A percentile compares a stretch with the other conserved stretches of the same genome.
These are phyloP conservation scores for Clausena lansium DNA, from an alignment of 345 rosid species.

Conservation along the genomic window DNA sequence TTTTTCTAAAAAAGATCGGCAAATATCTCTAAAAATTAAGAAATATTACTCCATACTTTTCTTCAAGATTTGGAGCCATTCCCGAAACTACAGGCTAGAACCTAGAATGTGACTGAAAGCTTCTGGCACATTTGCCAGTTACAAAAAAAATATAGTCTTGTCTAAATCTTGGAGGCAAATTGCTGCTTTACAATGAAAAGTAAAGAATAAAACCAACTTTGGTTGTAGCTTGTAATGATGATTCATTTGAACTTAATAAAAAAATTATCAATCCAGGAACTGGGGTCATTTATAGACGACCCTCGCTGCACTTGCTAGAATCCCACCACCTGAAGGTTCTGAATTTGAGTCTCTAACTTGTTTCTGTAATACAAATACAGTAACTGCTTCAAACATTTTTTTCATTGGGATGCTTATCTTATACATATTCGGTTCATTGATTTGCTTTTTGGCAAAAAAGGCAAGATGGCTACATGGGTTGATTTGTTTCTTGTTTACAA, in stretches of 20 bases:
- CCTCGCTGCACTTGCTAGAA: neutral
- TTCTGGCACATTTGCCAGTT: neutral
- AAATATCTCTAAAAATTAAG: too few relatives aligned
- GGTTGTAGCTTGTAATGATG: neutral
- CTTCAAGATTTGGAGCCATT: neutral
- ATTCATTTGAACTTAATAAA: neutral
- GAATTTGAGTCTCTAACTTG: neutral
- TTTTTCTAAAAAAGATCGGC: too few relatives aligned
- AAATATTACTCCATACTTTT: neutral
- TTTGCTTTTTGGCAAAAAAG: too few relatives aligned
- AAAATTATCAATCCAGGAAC: neutral
- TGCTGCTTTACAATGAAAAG: neutral
- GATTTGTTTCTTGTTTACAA: neutral
- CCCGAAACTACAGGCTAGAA: neutral
- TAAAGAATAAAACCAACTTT: neutral
- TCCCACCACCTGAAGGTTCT: neutral
- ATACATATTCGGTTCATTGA: too few relatives aligned
- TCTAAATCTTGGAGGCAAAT: neutral
- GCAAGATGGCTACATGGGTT: neutral
- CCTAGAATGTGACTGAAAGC: neutral
- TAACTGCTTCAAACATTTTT: neutral
- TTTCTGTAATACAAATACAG: neutral
- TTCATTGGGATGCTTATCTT: neutral
- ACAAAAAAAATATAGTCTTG: neutral
- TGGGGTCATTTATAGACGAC: neutral